Conservation (phyloP, 768 basidiomycete genomes). For the Lentinula guzmanii region DNA sequence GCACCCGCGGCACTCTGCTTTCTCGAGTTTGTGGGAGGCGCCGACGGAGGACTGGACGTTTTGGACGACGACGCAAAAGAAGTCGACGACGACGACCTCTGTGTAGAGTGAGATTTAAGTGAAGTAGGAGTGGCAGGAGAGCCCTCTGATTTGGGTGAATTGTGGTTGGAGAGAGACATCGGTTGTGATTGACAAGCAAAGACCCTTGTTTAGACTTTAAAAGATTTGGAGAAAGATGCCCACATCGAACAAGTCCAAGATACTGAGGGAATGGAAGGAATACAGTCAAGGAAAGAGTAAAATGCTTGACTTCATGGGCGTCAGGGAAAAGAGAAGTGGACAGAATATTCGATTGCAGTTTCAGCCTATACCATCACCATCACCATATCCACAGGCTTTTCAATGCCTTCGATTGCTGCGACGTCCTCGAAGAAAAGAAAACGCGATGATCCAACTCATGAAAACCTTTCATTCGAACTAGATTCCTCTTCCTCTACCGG, state of each 20-base stretch:
- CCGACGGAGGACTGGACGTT: constrained; percentile 12
- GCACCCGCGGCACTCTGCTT: constrained; percentile 22
- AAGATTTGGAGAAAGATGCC: background rate
- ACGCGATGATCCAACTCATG: constrained; percentile 25
- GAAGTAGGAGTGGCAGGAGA: constrained; percentile 5
- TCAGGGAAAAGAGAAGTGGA: background rate
- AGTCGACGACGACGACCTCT: background rate
- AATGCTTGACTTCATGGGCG: background rate
- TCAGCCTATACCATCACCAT: constrained; percentile 1
- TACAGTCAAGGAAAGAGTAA: background rate
- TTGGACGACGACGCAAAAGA: background rate
- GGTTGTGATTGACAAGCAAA: constrained; percentile 2
- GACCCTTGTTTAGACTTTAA: background rate
- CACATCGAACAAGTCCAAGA: background rate
- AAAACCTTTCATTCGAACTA: constrained; percentile 29
- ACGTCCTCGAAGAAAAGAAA: constrained; percentile 40
- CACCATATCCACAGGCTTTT: background rate
- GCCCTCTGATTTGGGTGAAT: constrained; percentile 22
- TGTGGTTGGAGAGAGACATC: constrained; percentile 18
- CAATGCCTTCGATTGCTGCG: background rate
- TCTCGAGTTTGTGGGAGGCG: constrained; percentile 20
- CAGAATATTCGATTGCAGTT: background rate
- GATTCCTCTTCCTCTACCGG: constrained; percentile 22
- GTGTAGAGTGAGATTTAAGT: constrained; percentile 8
- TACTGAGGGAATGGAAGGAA: background rate